phyloP scores from a whole-genome alignment of 805 yeast species.

The Monosporozyma servazzii region DNA sequence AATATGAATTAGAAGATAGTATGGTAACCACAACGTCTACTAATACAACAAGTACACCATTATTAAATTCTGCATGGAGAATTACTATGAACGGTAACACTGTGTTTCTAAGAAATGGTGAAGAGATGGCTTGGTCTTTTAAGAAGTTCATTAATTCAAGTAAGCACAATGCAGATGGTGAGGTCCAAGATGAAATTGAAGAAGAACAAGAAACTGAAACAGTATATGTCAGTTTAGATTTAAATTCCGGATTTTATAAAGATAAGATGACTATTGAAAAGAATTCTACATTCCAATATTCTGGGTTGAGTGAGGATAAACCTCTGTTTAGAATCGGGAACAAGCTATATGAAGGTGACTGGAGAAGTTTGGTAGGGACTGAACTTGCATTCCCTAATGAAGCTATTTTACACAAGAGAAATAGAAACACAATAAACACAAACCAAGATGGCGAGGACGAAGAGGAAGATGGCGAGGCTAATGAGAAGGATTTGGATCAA shows the following conservation, averaged over 20 bases:
- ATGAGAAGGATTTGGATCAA: not conserved
- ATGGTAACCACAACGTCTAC: constrained; percentile 6
- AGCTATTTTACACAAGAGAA: constrained; percentile 14
- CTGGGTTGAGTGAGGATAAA: constrained; percentile 44
- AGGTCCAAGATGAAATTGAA: not conserved
- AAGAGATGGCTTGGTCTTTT: constrained; percentile 92
- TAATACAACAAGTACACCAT: not conserved
- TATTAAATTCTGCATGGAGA: constrained; percentile 40
- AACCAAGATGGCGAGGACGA: not conserved
- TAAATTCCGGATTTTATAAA: constrained; percentile 34
- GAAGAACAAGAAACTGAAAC: constrained; percentile 34
- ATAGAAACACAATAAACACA: not conserved
- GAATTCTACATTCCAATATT: constrained; percentile 39
- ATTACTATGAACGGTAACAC: constrained; percentile 64
- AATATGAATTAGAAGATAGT: constrained; percentile 33
- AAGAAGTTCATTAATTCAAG: constrained; percentile 27
- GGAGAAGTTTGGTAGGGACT: constrained; percentile 76
- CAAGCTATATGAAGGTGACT: constrained; percentile 58
- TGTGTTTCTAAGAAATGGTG: constrained; percentile 63
- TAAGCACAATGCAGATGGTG: constrained; percentile 21
- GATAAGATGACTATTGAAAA: constrained; percentile 28
- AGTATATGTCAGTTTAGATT: constrained; percentile 46
- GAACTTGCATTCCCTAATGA: constrained; percentile 38
- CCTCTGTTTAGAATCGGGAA: constrained; percentile 54
- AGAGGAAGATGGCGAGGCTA: constrained; percentile 3